A percentile compares a stretch with the other conserved stretches of the same genome.
phyloP scores from a whole-genome alignment of 1,284 basidiomycete genomes.

The Cyathus olla region DNA sequence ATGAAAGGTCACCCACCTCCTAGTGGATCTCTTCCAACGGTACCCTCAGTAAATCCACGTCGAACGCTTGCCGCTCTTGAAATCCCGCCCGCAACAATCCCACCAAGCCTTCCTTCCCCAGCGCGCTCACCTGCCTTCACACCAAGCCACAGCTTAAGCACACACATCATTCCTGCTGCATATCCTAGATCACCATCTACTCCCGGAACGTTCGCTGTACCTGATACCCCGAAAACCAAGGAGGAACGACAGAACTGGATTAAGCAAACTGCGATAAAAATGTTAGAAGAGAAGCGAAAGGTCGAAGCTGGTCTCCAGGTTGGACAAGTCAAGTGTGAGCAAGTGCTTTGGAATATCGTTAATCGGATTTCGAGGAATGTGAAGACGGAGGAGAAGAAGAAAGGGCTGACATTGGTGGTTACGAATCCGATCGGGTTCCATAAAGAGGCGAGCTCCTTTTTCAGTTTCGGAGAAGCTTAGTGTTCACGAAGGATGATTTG shows the following conservation, averaged over 20 bases:
- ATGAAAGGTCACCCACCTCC: constrained; percentile 11
- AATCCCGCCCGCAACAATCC: constrained; percentile 1
- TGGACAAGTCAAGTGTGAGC: constrained; percentile 9
- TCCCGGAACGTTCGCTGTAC: constrained; percentile 17
- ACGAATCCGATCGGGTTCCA: constrained; percentile 33
- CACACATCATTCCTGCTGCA: constrained; percentile 28
- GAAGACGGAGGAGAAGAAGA: constrained; percentile 6
- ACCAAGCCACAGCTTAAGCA: constrained; percentile 25
- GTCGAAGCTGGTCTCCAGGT: constrained; percentile 16
- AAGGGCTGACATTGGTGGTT: constrained; percentile 26
- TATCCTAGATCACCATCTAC: constrained; percentile 22
- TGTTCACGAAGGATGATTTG: no score
- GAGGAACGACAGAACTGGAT: constrained; percentile 22
- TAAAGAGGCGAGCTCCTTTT: constrained; percentile 25
- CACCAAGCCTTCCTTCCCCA: neutral
- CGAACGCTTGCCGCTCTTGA: constrained; percentile 12
- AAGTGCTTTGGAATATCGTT: constrained; percentile 25
- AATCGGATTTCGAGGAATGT: constrained; percentile 24
- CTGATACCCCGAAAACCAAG: constrained; percentile 16
- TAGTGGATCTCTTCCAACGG: constrained; percentile 10
- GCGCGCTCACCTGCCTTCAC: constrained; percentile 1
- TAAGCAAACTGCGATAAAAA: constrained; percentile 8
- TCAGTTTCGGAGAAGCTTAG: no score
- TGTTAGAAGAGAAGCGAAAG: constrained; percentile 16
- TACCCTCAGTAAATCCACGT: constrained; percentile 22